These are phyloP conservation scores for Xylaria sp. DNA, from an alignment of 2,329 filamentous ascomycete species.

Conservation along the genomic window DNA sequence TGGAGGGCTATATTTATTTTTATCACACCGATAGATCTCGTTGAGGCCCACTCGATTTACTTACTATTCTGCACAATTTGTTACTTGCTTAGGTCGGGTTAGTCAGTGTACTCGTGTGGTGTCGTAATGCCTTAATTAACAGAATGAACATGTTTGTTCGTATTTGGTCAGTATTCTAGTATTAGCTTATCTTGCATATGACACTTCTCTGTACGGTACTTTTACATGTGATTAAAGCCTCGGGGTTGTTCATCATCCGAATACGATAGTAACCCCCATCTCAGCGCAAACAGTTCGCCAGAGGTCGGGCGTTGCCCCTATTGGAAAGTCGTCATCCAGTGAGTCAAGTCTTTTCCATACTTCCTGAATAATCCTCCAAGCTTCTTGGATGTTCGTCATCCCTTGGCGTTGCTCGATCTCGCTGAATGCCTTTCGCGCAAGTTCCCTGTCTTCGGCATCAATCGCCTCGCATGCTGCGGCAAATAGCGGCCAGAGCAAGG, in stretches of 20 bases:
- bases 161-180: neutral
- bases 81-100: neutral
- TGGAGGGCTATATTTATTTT: neutral
- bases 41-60: neutral
- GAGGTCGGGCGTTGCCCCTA: conserved; percentile 52
- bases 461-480: conserved; percentile 70
- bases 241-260: conserved; percentile 58
- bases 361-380: conserved; percentile 69
- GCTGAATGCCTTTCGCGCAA: conserved; percentile 62
- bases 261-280: conserved; percentile 68
- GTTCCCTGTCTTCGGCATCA: conserved; percentile 58
- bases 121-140: too few relatives aligned
- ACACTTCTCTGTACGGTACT: neutral
- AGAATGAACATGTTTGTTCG: neutral
- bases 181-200: neutral
- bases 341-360: conserved; percentile 65
- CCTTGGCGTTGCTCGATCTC: conserved; percentile 67
- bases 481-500: conserved; percentile 72
- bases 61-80: too few relatives aligned
- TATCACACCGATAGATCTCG: neutral
- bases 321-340: conserved; percentile 40
- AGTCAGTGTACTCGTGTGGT: too few relatives aligned
- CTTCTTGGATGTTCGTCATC: conserved; percentile 71
- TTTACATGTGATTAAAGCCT: too few relatives aligned
- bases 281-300: conserved; percentile 68